Base-by-base conservation (phyloP, 2,329 filamentous ascomycete genomes). In the Nothophaeocryptopus gaeumannii region DNA sequence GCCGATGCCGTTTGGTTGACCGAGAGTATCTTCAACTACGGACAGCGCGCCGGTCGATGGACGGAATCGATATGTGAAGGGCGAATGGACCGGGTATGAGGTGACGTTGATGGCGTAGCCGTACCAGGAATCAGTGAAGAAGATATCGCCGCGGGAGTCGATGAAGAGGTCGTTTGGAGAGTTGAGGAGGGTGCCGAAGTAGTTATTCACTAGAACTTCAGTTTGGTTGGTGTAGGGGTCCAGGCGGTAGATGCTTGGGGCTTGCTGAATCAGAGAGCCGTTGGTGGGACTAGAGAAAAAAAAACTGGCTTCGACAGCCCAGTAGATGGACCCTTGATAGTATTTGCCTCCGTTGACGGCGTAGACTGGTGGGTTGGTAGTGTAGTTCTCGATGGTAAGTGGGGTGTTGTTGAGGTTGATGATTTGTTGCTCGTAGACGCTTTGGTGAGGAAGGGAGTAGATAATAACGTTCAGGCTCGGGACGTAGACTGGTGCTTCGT, bases 121-220 rank as follows among this genome's bases (percentile, higher is more conserved):
- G 35, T 58, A 58, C 43, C 47, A 39, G 5, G 72, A 70, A 55
- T 78, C 75, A 1, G 75, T 77, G 63, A 78, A 78, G 71, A 73
- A 78, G 35, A 78, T 65, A 44, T 77, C 71, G 37, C 72, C 73
- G 2, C 70, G 71, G 9, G 63, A 58, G 29, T 73, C 68, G 40
- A 75, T 68, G 40, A 69, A 64, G 5, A 71, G 62, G 49, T 77
- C 74, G 58, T 76, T 72, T 44, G 74, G 58, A 16, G 63, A 66
- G 53, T 66, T 69, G 56, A 76, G 70, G 60, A 73, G 72, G 58
- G 70, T 70, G 30, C 75, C 75, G 40, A 71, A 72, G 62, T 70
- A 77, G 56, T 71, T 74, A 54, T 74, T 77, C n/a, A 78, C 45
- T 8, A 78, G 60, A 5, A 63, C 65, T 5, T 62, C 62, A 2